A percentile compares a stretch with the other conserved stretches of the same genome.
These are phyloP conservation scores for Cymodocea nodosa DNA, from an alignment of 116 monocot genomes.

Conservation along the genomic window DNA sequence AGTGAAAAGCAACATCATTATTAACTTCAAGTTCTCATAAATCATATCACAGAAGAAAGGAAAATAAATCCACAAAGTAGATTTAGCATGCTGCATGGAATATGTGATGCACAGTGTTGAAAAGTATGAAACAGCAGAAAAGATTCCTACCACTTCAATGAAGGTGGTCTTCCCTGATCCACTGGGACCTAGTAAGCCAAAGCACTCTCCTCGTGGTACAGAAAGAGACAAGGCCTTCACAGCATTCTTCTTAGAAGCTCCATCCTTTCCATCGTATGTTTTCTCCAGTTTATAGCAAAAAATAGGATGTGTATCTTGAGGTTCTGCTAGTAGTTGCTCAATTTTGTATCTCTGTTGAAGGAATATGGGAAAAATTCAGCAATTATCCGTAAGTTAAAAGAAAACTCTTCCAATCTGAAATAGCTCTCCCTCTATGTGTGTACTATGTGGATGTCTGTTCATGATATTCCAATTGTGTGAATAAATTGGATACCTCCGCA, in stretches of 20 bases:
- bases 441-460: too few relatives aligned
- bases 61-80: too few relatives aligned
- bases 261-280: constrained; percentile 43
- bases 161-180: constrained; percentile 79
- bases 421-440: too few relatives aligned
- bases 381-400: neutral
- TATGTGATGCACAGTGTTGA: too few relatives aligned
- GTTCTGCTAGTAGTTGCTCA: constrained; percentile 32
- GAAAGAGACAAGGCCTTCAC: constrained; percentile 58
- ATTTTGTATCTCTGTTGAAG: constrained; percentile 44
- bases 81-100: too few relatives aligned
- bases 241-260: constrained; percentile 47
- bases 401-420: neutral
- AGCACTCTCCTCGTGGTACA: constrained; percentile 56
- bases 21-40: neutral
- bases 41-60: too few relatives aligned
- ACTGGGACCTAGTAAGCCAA: constrained; percentile 76
- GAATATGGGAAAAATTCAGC: neutral
- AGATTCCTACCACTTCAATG: constrained; percentile 50
- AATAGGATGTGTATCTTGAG: constrained; percentile 28
- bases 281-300: constrained; percentile 56
- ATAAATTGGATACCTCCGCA: constrained; percentile 1
- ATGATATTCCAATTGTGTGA: neutral
- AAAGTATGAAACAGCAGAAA: too few relatives aligned
- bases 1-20: neutral